Conservation (phyloP, 345 rosid genomes). For the Camelina laxa region DNA sequence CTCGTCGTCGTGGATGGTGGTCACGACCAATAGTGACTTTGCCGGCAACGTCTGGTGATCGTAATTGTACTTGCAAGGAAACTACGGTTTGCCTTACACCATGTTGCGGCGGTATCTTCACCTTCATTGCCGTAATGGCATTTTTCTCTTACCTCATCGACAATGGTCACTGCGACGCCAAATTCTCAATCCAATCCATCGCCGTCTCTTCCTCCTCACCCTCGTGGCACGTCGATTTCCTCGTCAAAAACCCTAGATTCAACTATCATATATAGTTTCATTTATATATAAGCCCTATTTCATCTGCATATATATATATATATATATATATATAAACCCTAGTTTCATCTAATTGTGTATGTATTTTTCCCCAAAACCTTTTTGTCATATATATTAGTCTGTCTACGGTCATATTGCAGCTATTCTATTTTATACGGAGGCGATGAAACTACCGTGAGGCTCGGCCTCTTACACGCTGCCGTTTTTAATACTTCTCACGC, state of each 20-base stretch:
- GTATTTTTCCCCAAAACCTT: not conserved
- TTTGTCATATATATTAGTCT: too few relatives aligned
- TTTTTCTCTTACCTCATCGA: not conserved
- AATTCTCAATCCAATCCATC: conserved; percentile 30
- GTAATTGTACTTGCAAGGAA: not conserved
- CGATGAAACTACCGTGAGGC: conserved; percentile 16
- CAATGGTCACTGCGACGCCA: conserved; percentile 10
- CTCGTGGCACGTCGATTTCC: conserved; percentile 26
- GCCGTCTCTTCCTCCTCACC: not conserved
- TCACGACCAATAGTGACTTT: conserved; percentile 19
- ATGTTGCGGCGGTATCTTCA: not conserved
- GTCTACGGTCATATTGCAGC: not conserved
- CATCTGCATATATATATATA: too few relatives aligned
- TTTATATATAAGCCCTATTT: too few relatives aligned
- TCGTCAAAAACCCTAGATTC: conserved; percentile 22
- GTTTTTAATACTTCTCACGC: conserved; percentile 8
- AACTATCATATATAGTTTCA: not conserved
- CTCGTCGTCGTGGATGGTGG: conserved; percentile 26
- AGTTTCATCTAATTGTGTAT: too few relatives aligned
- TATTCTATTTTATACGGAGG: conserved; percentile 17
- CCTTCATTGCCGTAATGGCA: not conserved
- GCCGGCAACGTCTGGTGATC: not conserved
- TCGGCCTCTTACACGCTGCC: conserved; percentile 6
- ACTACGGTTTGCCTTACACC: not conserved
- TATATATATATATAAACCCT: too few relatives aligned